Evolutionary conservation across 768 basidiomycete genomes (phyloP), one percentile per base, ranked within the genome.

Genomic region (Suillus ampliporus): DNA sequence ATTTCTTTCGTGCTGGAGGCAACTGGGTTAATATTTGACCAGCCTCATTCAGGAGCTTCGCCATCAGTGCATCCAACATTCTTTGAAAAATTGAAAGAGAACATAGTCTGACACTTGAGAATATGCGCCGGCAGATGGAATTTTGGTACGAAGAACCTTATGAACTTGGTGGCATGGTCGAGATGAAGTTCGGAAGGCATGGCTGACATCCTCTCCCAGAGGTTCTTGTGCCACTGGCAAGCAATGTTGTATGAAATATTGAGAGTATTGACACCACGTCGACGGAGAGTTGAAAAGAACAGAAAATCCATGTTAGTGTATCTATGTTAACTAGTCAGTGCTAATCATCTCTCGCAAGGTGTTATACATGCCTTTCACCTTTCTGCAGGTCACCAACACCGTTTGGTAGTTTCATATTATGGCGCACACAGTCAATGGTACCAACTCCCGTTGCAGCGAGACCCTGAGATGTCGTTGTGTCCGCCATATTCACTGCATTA

Each of bases 71-170:
- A 66, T 13, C 74, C 76, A 15, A 66, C 66, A 6, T 75, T 69
- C 2, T 60, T 41, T 17, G 61, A 51, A 56, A 73, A 74, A 35
- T 71, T 74, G 19, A 80, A 57, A n/a, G 68, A 73, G 61, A 68
- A 78, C 8, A 59, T 58, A 3, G 53, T 54, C 5, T 71, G 72
- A 59, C 77, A 78, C 4, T 53, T n/a, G 0, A 63, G 13, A 2
- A 65, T 67, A 57, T 81, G 80, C 0, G 65, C 73, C 13, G 69
- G 64, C 23, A 79, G 64, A 43, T 82, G 80, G 64, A 76, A 77
- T 41, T 73, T 72, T 0, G 78, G 79, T 14, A 81, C 31, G 31
- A 71, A 60, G 38, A 57, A 72, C 3, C 37, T 13, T 21, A 67
- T 48, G 6, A 14, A 28, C 15, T 23, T 37, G 5, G 48, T 10